phyloP scores from a whole-genome alignment of 495 filamentous ascomycete genomes.

The Margaritispora aquatica region DNA sequence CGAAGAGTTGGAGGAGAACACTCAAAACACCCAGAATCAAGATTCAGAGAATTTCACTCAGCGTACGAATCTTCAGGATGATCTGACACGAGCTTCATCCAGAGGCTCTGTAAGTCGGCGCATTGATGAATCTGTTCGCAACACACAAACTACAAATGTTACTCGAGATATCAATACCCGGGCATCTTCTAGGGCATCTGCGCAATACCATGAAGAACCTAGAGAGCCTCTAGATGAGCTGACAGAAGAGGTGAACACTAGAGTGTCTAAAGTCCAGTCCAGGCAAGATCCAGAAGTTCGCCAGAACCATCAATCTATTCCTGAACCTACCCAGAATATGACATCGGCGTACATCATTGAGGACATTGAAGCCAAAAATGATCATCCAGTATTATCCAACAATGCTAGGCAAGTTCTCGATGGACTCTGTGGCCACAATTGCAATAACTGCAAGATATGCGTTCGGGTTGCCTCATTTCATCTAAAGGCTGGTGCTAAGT shows the following conservation, averaged over 20 bases:
- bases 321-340: background rate
- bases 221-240: background rate
- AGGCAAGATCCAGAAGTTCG: background rate
- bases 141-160: background rate
- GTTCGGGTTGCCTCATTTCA: constrained; percentile 45
- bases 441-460: constrained; percentile 69
- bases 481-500: background rate
- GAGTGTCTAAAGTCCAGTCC: background rate
- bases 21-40: background rate
- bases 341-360: constrained; percentile 23
- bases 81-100: background rate
- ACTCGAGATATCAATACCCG: background rate
- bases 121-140: background rate
- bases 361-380: constrained; percentile 4
- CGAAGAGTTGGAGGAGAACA: background rate
- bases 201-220: background rate
- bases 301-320: background rate
- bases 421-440: constrained; percentile 29
- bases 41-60: background rate
- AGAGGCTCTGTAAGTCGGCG: background rate
- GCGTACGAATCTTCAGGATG: background rate
- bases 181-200: background rate
- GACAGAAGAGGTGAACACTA: background rate
- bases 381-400: constrained; percentile 14
- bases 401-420: constrained; percentile 20